A percentile compares a stretch with the other conserved stretches of the same genome.
Conservation (phyloP, 441 rosid species). For the Gossypium davidsonii region DNA sequence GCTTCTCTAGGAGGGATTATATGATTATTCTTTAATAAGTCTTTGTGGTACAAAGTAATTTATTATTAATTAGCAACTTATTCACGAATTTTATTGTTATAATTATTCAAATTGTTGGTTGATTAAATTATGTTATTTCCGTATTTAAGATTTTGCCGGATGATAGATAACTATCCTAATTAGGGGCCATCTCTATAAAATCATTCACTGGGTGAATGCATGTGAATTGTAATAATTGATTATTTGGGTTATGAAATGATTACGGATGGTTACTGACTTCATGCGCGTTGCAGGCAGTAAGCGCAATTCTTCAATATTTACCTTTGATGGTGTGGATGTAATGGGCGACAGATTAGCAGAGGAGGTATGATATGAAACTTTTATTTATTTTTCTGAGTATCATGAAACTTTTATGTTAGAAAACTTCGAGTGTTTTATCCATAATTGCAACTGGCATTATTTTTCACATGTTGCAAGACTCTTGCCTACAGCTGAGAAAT, state of each 20-base stretch:
- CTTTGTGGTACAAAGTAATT: not conserved
- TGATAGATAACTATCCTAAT: not conserved
- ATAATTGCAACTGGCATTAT: not conserved
- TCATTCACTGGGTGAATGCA: not conserved
- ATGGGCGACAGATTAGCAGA: slow-evolving; percentile 90
- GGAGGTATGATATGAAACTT: slow-evolving; percentile 45
- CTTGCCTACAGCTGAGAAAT: not conserved
- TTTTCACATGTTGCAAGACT: not conserved
- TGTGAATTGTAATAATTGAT: not conserved
- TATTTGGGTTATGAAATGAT: slow-evolving; percentile 4
- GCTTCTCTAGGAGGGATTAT: not conserved
- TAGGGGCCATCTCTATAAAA: not conserved
- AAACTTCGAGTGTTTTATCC: not conserved
- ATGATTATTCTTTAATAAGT: not conserved
- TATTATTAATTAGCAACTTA: not conserved
- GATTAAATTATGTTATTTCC: not conserved
- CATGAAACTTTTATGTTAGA: not conserved
- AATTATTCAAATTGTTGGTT: not conserved
- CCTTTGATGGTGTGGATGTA: slow-evolving; percentile 82
- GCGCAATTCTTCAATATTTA: slow-evolving; percentile 42
- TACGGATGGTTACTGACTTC: slow-evolving; percentile 12
- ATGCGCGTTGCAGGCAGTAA: slow-evolving; percentile 58
- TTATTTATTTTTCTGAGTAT: not conserved
- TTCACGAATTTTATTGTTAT: no score
- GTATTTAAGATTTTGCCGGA: not conserved